Evolutionary conservation across 495 filamentous ascomycete species (phyloP).

Genomic region (Elaphomyces granulatus): DNA sequence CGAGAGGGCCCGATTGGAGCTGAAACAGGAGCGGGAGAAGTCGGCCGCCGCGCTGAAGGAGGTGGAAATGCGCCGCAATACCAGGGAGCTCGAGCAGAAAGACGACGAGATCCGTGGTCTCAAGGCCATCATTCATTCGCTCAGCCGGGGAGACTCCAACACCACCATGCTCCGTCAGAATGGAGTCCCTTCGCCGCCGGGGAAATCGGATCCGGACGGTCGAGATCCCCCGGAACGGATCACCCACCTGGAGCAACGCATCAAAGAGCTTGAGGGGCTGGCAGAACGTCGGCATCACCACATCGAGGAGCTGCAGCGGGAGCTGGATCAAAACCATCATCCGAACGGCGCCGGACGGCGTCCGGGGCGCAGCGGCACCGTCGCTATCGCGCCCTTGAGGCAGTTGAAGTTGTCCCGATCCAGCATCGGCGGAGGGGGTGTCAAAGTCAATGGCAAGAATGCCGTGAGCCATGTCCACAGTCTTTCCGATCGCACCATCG

Average conservation of each 20-base stretch:
- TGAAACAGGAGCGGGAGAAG: slow-evolving; percentile 81
- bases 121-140: slow-evolving; percentile 93
- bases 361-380: slow-evolving; percentile 28
- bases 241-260: slow-evolving; percentile 51
- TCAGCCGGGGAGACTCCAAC: slow-evolving; percentile 55
- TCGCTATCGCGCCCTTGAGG: slow-evolving; percentile 22
- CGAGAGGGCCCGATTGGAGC: slow-evolving; percentile 79
- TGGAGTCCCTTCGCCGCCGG: slow-evolving; percentile 2
- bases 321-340: slow-evolving; percentile 50
- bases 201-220: slow-evolving; percentile 7
- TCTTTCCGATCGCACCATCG: slow-evolving; percentile 34
- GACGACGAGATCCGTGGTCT: slow-evolving; percentile 95
- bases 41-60: slow-evolving; percentile 49
- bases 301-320: slow-evolving; percentile 83
- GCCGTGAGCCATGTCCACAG: slow-evolving; percentile 23
- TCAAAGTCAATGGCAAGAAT: slow-evolving; percentile 12
- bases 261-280: slow-evolving; percentile 56
- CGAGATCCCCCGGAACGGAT: slow-evolving; percentile 24
- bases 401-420: slow-evolving; percentile 28
- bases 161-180: slow-evolving; percentile 17
- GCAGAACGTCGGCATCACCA: slow-evolving; percentile 56
- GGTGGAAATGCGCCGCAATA: slow-evolving; percentile 32
- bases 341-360: slow-evolving; percentile 11
- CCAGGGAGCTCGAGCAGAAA: slow-evolving; percentile 74
- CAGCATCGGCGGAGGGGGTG: slow-evolving; percentile 19